phyloP scores from a whole-genome alignment of 352 stramenopile genomes.

The Phytophthora idaei region DNA sequence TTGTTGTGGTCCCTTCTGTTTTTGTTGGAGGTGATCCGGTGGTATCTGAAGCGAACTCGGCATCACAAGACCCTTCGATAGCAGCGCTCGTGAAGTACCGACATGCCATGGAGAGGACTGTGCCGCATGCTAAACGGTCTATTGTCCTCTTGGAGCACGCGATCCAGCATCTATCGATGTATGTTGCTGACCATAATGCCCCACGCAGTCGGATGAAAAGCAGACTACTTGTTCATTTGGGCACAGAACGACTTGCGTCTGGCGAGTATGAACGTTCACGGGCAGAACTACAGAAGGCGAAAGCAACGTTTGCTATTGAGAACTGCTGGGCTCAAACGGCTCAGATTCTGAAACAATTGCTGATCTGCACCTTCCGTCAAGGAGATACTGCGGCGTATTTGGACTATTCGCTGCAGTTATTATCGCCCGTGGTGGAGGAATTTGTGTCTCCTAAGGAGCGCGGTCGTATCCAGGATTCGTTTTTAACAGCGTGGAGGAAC shows the following conservation, averaged over 20 bases:
- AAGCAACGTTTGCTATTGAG: slow-evolving; percentile 58
- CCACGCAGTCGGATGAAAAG: slow-evolving; percentile 77
- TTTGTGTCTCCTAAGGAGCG: slow-evolving; percentile 68
- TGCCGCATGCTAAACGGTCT: slow-evolving; percentile 70
- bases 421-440: slow-evolving; percentile 75
- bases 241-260: slow-evolving; percentile 70
- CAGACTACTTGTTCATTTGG: slow-evolving; percentile 73
- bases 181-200: slow-evolving; percentile 66
- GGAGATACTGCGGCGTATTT: slow-evolving; percentile 76
- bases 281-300: slow-evolving; percentile 73
- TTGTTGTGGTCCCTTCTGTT: slow-evolving; percentile 73
- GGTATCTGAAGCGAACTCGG: slow-evolving; percentile 50
- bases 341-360: slow-evolving; percentile 77
- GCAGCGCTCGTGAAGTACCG: slow-evolving; percentile 71
- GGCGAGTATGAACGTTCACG: slow-evolving; percentile 73
- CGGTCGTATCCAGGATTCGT: slow-evolving; percentile 56
- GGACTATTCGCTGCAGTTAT: slow-evolving; percentile 77
- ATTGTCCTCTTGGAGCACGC: slow-evolving; percentile 82
- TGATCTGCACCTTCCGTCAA: slow-evolving; percentile 78
- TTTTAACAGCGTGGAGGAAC: slow-evolving; percentile 68
- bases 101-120: slow-evolving; percentile 59
- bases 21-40: slow-evolving; percentile 76
- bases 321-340: slow-evolving; percentile 78
- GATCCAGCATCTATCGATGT: slow-evolving; percentile 74
- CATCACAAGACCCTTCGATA: slow-evolving; percentile 51